Base-by-base conservation (phyloP, 768 basidiomycete species). In the Pisolithus tinctorius region DNA sequence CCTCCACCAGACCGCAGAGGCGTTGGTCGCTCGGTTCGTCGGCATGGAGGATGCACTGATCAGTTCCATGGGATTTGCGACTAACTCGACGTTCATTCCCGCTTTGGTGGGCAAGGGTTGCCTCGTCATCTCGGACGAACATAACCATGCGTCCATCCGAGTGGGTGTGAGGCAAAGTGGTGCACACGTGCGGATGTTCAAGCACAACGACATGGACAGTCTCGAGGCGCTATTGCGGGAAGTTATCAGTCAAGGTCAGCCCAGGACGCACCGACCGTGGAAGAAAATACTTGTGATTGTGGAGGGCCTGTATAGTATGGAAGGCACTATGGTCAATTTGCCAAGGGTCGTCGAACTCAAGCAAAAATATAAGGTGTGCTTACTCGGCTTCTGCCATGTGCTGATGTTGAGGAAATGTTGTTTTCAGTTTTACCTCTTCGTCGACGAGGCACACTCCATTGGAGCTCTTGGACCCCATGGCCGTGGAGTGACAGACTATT, bases 231-330 rank as follows among this genome's bases (percentile, higher is more conserved):
- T 98, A 11, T 71, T 99, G 62, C 77, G 84, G 40, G 96, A 99
- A 69, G 84, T 83, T 25, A 94, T 99, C 70, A 91, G 88, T 60
- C 96, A 99, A 68, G 96, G 96, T 14, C 95, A 98, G 65, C 93
- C 95, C 4, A 87, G 93, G 72, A 96, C 93, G 0, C 96, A 98
- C 62, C 72, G 96, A n/a, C 95, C 95, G 11, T 98, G 96, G 96
- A 96, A 95, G 75, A 97, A 95, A 75, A 98, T 99, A 54, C 68
- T 99, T 37, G 57, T 99, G 41, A 81, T 96, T 49, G 92, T 98
- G 11, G 96, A 99, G 66, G 96, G 96, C 3, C 68, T 99, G 41
- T 98, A 92, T 72, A 93, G 89, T 55, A 99, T 99, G 96, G 96
- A 98, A 70, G 96, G 96, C n/a, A 93, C 90, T 8, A 60, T 98